Evolutionary conservation across 257 asterid genomes (phyloP), one percentile per base, ranked within the genome.

Genomic region (Buddleja alternifolia): DNA sequence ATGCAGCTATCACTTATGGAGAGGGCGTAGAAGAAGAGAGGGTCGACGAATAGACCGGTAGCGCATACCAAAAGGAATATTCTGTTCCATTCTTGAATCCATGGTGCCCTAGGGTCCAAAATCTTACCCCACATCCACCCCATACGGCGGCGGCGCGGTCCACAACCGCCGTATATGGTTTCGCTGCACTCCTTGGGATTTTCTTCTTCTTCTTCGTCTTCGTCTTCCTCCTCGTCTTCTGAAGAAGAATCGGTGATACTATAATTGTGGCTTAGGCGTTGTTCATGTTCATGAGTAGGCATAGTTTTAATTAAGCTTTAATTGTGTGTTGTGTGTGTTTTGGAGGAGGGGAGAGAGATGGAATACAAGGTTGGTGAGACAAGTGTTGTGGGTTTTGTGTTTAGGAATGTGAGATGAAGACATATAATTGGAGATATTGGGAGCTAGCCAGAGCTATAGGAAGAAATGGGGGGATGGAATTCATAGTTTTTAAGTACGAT

Each of bases 51-150:
- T 0, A 94, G 79, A 0, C 99, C 97, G 0, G 84, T 60, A 16
- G 95, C 95, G 61, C 95, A 84, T 0, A 84, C 96, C 25, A 94
- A 21, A 2, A 94, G 85, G 78, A 94, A 94, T 10, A 94, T 75
- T 21, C 95, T 44, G 77, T 94, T 94, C 99, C 99, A 94, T 75
- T 94, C 97, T 68, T 86, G 90, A 61, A 90, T 76, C 97, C 96
- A 87, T 8, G 73, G 15, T 1, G 86, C 75, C 48, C 81, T 75
- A 0, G 93, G 90, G 82, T 92, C 96, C 51, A 84, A 36, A 0
- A 86, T 75, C 9, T 75, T 74, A 0, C 96, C 85, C 55, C 80
- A 62, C 3, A 78, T 23, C 75, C 87, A 72, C 70, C 84, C 40
- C 7, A 15, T 56, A 1, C 77, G 14, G 10, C 25, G 56, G 48